Evolutionary conservation across 805 yeast species (phyloP).

Genomic region (Jamesozyma jinghongensis): DNA sequence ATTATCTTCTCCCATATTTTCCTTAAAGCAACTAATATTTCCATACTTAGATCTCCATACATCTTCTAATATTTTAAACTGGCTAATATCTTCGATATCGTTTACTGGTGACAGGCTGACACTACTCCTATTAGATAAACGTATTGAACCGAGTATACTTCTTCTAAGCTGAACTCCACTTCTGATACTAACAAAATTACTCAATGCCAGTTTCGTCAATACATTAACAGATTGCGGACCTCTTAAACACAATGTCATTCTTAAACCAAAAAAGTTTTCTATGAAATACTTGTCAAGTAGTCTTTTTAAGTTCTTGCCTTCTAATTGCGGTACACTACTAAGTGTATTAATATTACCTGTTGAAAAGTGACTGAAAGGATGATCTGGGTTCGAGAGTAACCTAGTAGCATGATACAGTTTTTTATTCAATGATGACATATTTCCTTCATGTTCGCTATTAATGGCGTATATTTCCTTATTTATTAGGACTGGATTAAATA

Average conservation of each 20-base stretch:
- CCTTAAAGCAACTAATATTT: constrained; percentile 19
- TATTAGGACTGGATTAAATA: constrained; percentile 36
- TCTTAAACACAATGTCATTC: constrained; percentile 49
- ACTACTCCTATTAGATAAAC: neutral
- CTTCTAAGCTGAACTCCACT: constrained; percentile 1
- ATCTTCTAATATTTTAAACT: constrained; percentile 17
- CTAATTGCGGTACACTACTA: constrained; percentile 27
- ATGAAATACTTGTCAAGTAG: constrained; percentile 35
- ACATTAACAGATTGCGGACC: constrained; percentile 59
- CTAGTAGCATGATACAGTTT: constrained; percentile 51
- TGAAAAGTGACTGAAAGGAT: constrained; percentile 52
- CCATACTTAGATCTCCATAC: constrained; percentile 15
- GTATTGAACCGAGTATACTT: constrained; percentile 7
- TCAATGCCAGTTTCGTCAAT: constrained; percentile 42
- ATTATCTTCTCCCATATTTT: constrained; percentile 11
- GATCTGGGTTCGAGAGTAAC: constrained; percentile 37
- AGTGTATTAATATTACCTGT: constrained; percentile 57
- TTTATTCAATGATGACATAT: constrained; percentile 37
- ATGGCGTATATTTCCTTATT: constrained; percentile 50
- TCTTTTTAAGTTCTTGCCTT: constrained; percentile 31
- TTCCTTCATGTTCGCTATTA: constrained; percentile 58
- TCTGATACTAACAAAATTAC: constrained; percentile 35
- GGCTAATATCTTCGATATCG: neutral
- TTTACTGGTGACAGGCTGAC: too few relatives aligned
- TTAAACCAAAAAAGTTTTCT: constrained; percentile 36